Percentiles rank a stretch among this genome's conserved stretches.
Conservation (phyloP, 169 alveolate genomes). For the Theileria equi region DNA sequence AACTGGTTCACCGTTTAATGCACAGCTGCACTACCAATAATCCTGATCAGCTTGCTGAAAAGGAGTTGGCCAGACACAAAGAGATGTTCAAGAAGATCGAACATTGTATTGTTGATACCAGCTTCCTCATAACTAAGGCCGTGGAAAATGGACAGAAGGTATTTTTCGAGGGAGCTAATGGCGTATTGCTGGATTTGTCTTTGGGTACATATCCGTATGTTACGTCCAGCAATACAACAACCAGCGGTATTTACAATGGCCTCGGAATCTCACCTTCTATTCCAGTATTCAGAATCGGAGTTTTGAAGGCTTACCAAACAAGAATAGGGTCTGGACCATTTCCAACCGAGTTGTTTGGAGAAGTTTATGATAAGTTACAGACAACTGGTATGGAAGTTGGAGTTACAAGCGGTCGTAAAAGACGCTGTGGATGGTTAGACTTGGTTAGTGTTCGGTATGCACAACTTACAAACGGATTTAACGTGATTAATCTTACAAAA, state of each 20-base stretch:
- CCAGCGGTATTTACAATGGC: conserved; percentile 72
- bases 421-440: conserved; percentile 98
- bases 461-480: conserved; percentile 72
- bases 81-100: conserved; percentile 70
- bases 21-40: conserved; percentile 38
- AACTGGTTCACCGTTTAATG: conserved; percentile 15
- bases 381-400: conserved; percentile 92
- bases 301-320: conserved; percentile 92
- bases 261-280: conserved; percentile 62
- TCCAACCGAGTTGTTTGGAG: conserved; percentile 88
- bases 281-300: conserved; percentile 77
- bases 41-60: conserved; percentile 60
- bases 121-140: conserved; percentile 65
- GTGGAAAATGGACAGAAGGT: conserved; percentile 65
- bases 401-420: conserved; percentile 91
- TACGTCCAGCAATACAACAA: conserved; percentile 68
- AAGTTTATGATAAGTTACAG: conserved; percentile 75
- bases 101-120: conserved; percentile 82
- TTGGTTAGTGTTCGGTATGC: conserved; percentile 78
- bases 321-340: conserved; percentile 97
- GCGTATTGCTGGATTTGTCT: conserved; percentile 71
- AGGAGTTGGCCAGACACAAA: conserved; percentile 76
- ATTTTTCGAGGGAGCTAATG: conserved; percentile 74
- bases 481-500: conserved; percentile 87
- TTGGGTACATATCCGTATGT: conserved; percentile 78